Percentiles rank a stretch among this genome's conserved stretches.
phyloP scores from a whole-genome alignment of 2,329 filamentous ascomycete species.

The Penicillium crustosum region DNA sequence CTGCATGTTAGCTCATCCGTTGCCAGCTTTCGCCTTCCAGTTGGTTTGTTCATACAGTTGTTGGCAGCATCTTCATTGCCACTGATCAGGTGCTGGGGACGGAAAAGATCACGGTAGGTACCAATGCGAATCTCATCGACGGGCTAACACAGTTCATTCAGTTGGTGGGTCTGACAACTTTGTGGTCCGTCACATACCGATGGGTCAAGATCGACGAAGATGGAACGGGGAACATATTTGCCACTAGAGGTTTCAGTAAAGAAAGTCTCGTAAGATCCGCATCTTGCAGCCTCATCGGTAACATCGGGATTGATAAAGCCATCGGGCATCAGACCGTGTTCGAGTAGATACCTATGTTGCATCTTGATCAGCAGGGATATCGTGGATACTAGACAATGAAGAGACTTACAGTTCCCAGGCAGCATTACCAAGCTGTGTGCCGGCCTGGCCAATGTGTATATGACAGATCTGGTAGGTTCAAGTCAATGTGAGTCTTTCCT shows the following conservation, averaged over 20 bases:
- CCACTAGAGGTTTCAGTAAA: slow-evolving; percentile 64
- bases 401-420: slow-evolving; percentile 66
- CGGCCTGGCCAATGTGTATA: slow-evolving; percentile 68
- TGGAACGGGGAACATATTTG: slow-evolving; percentile 68
- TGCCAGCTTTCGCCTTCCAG: not conserved
- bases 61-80: slow-evolving; percentile 70
- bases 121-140: slow-evolving; percentile 68
- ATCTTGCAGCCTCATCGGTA: slow-evolving; percentile 52
- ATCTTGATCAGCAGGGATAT: slow-evolving; percentile 1
- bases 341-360: slow-evolving; percentile 59
- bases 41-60: slow-evolving; percentile 53
- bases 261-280: slow-evolving; percentile 64
- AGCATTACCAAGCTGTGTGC: slow-evolving; percentile 66
- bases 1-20: slow-evolving; percentile 14
- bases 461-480: slow-evolving; percentile 56
- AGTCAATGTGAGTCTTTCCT: slow-evolving; percentile 12
- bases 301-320: slow-evolving; percentile 59
- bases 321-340: slow-evolving; percentile 63
- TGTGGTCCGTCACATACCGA: slow-evolving; percentile 43
- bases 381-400: slow-evolving; percentile 31
- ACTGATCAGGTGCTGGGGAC: slow-evolving; percentile 65
- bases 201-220: slow-evolving; percentile 67
- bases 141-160: slow-evolving; percentile 42
- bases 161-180: not conserved
- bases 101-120: slow-evolving; percentile 62